Base-by-base conservation (phyloP, 371 early-diverging fungal genomes). In the Mucor velutinosus region DNA sequence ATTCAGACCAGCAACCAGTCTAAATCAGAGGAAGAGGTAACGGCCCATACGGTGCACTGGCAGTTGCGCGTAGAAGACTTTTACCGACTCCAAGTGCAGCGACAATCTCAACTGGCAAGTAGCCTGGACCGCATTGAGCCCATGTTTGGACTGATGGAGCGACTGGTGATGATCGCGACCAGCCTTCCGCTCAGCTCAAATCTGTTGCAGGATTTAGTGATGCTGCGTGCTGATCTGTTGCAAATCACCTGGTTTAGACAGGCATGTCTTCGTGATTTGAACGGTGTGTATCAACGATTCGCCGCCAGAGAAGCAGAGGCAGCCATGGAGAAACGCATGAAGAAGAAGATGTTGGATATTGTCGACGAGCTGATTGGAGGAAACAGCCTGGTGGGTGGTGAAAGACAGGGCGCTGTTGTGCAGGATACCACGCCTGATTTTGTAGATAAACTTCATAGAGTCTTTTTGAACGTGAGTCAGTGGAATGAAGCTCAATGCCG, bases 401-500 rank as follows among this genome's bases (percentile, higher is more conserved):
- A 73, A 29, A 58, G 62, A 45, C 41, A 69, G 55, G 56, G 56
- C 5, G 37, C 45, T 14, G 65, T 75, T 45, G 65, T 70, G 0
- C 66, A 66, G 21, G 76, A 80, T 21, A 58, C 60, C 19, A 60
- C 70, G 19, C 79, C 79, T 17, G 72, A 75, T 21, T 80, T 80
- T 67, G 69, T 79, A 25, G 80, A 80, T 29, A 76, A 83, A 43
- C 71, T 88, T 7, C 78, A 80, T 37, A 70, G 80, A 12, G 78
- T 88, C 6, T 85, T 88, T 62, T 69, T 77, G 19, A 76, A 85
- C 30, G 78, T 88, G 6, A 84, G 83, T 30, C 85, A 83, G 14
- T 88, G 88, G 88, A 88, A 84, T 32, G 83, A 86, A 67, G 86
- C 86, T 12, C 82, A 85, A 19, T 85, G 86, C 62, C 83, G 86